Evolutionary conservation across 192 early-diverging fungal genomes (phyloP), one percentile per base, ranked within the genome.

Genomic region (Gaertneriomyces sp.): DNA sequence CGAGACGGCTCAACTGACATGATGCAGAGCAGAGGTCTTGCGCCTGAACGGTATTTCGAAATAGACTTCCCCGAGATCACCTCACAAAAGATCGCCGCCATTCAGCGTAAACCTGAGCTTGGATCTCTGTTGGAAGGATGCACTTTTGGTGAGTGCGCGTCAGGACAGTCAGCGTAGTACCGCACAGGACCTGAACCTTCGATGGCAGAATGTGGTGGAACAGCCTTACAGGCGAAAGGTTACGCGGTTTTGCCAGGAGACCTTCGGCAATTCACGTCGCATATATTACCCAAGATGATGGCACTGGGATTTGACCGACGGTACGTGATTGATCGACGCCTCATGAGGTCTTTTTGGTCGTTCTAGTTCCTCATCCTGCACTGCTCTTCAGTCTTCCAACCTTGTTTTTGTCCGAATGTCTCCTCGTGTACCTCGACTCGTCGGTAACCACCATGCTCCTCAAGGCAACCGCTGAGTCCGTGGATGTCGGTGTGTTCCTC

Each of bases 21-120:
- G 25, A 33, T 44, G n/a, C 49, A 84, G 76, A 47, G 40, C 17
- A 60, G 17, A 49, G 60, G 61, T 19, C 45, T 53, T 16, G 47
- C 73, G 47, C 76, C 76, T 14, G 45, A 66, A 46, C 67, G 76
- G 62, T 96, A 90, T 73, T 90, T 92, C 82, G 96, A 98, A 73
- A 82, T 97, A 33, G 96, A 98, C 73, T 96, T 93, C 68, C 85
- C 88, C 6, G 91, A 98, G 61, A 85, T 92, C 4, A 93, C 91
- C 2, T 66, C 81, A 9, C 86, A 86, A 61, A 98, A 98, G 75
- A 88, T 87, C 3, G 73, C 75, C 9, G 75, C 76, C 0, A 84
- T 98, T 3, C 83, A 70, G 44, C 25, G 25, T 33, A 33, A 33
- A 33, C 25, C 25, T 33, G 25, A 33, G 25, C 25, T 33, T 33